Base-by-base conservation (phyloP, 1,139 yeast species). In the Meyerozyma guilliermondii region DNA sequence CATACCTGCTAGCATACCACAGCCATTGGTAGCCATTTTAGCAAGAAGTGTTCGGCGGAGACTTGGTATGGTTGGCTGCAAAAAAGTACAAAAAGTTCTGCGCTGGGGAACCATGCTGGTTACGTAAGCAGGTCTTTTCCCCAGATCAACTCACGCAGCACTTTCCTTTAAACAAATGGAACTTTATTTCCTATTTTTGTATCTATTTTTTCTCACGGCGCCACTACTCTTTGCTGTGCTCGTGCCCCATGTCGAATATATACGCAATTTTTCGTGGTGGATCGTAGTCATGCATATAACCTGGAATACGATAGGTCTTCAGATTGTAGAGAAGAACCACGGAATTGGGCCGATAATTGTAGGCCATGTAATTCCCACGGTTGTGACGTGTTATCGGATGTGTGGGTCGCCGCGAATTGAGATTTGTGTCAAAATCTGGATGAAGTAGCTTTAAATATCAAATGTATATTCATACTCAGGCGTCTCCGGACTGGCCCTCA, bases 401-500 rank as follows among this genome's bases (percentile, higher is more conserved):
- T 6, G 24, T 5, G 23, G 36, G 8, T 20, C 24, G 36, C 36
- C 36, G 8, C 23, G 13, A 4, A 17, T 33, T 5, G 36, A 33
- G 36, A 9, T 33, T n/a, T 4, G 24, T 2, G 36, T 33, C 14
- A 9, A 23, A 9, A 17, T 33, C 4, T 33, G 23, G 23, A 10
- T 5, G 10, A 7, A 26, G 22, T 6, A 18, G n/a, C n/a, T n/a
- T n/a, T n/a, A n/a, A n/a, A n/a, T n/a, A n/a, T n/a, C n/a, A n/a
- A n/a, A n/a, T n/a, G n/a, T n/a, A n/a, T n/a, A n/a, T n/a, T n/a
- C n/a, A n/a, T 28, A 41, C 17, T 41, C 52, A 54, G 39, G 52
- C 58, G 30, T 64, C 70, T 41, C 48, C 53, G 35, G 68, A 54
- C 60, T 73, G 80, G 37, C 79, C 55, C 53, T 79, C 88, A 56